Conservation (phyloP, 1,139 yeast species). For the Kodamaea ohmeri region DNA sequence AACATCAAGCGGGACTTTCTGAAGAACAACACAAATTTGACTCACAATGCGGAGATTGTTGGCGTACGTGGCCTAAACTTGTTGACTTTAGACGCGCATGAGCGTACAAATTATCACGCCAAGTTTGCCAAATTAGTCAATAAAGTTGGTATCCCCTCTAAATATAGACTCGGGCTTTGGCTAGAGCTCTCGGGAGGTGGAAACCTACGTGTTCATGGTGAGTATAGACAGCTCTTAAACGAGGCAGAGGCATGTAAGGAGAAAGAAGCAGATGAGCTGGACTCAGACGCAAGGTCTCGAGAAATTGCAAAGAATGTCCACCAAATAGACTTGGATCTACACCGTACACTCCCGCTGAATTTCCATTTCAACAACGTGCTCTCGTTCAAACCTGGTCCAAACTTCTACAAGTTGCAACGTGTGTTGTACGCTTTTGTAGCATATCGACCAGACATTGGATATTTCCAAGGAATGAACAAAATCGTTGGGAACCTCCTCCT, state of each 20-base stretch:
- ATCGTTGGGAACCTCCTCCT: constrained; percentile 53
- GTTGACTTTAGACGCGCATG: constrained; percentile 17
- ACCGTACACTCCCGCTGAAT: constrained; percentile 56
- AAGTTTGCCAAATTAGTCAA: constrained; percentile 37
- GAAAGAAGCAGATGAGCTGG: constrained; percentile 1
- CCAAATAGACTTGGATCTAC: constrained; percentile 55
- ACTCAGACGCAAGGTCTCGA: constrained; percentile 1
- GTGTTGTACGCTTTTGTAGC: constrained; percentile 54
- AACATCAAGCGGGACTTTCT: constrained; percentile 27
- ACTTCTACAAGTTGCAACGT: constrained; percentile 45
- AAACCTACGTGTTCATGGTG: constrained; percentile 47
- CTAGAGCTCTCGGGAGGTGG: constrained; percentile 54
- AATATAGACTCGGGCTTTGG: constrained; percentile 51
- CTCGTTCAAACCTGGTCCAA: constrained; percentile 52
- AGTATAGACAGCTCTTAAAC: constrained; percentile 35
- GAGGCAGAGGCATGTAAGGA: constrained; percentile 12
- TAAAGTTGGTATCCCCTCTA: constrained; percentile 47
- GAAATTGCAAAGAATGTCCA: constrained; percentile 36
- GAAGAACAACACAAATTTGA: constrained; percentile 15
- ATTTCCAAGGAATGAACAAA: constrained; percentile 65
- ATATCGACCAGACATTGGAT: constrained; percentile 50
- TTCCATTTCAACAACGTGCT: constrained; percentile 43
- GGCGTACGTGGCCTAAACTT: constrained; percentile 39
- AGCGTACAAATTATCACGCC: constrained; percentile 13
- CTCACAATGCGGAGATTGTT: constrained; percentile 26